Evolutionary conservation across 352 stramenopile species (phyloP).

Genomic region (Globisporangium camurandrum): DNA sequence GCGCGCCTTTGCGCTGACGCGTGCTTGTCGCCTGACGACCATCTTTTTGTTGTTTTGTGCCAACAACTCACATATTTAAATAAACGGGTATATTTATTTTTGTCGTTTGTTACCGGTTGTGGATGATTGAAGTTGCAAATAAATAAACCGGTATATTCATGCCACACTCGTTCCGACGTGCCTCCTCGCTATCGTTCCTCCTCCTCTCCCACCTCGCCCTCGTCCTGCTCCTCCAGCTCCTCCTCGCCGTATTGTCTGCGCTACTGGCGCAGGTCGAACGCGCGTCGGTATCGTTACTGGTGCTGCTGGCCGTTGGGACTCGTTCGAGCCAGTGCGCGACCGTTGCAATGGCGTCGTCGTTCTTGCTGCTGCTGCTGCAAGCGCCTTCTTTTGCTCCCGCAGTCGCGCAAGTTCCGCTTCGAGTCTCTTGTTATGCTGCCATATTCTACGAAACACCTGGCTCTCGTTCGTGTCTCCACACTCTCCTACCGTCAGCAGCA

Average conservation of each 20-base stretch:
- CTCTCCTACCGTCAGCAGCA: neutral
- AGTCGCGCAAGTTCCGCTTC: conserved; percentile 41
- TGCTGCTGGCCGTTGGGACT: neutral
- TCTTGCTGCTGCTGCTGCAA: too few relatives aligned
- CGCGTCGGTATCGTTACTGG: neutral
- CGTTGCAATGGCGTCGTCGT: too few relatives aligned
- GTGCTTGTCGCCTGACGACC: conserved; percentile 11
- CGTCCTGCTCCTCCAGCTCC: too few relatives aligned
- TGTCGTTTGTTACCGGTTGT: neutral
- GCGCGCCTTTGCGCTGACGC: conserved; percentile 13
- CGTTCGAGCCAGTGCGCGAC: neutral
- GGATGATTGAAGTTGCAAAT: too few relatives aligned
- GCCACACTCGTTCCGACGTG: neutral
- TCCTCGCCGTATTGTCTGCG: too few relatives aligned
- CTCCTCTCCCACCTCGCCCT: too few relatives aligned
- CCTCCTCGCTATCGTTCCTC: too few relatives aligned
- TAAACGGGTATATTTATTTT: neutral
- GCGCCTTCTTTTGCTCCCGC: conserved; percentile 19
- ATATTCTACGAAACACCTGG: conserved; percentile 45
- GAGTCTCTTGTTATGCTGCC: conserved; percentile 34
- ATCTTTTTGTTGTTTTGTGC: conserved; percentile 5
- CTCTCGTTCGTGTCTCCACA: conserved; percentile 15
- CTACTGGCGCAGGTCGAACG: neutral
- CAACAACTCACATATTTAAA: neutral
- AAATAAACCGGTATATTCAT: conserved; percentile 5